phyloP scores from a whole-genome alignment of 2,329 filamentous ascomycete species.

The Apiospora aurea region DNA sequence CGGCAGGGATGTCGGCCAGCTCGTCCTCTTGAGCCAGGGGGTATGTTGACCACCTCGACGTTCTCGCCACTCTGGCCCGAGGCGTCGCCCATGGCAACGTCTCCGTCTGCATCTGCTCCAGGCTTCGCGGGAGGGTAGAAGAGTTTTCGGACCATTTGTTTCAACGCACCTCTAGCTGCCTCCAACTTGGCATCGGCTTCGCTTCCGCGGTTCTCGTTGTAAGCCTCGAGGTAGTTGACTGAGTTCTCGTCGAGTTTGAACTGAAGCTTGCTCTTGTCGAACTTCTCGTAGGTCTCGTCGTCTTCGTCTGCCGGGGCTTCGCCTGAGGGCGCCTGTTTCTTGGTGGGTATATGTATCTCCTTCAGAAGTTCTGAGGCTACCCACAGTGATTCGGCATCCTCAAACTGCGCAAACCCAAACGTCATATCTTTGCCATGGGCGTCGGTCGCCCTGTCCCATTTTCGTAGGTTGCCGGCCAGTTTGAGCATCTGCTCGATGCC shows the following conservation, averaged over 20 bases:
- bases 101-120: conserved; percentile 68
- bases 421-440: conserved; percentile 73
- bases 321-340: conserved; percentile 68
- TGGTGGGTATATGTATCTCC: conserved; percentile 81
- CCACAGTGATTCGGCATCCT: conserved; percentile 86
- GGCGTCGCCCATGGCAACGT: conserved; percentile 72
- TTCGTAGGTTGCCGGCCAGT: conserved; percentile 78
- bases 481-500: conserved; percentile 80
- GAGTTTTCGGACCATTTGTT: conserved; percentile 72
- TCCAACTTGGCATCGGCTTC: conserved; percentile 74
- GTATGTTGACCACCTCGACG: conserved; percentile 89
- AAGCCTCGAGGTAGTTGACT: conserved; percentile 84
- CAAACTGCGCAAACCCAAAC: conserved; percentile 96
- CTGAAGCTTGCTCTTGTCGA: conserved; percentile 75
- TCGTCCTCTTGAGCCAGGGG: conserved; percentile 87
- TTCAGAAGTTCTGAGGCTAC: conserved; percentile 85
- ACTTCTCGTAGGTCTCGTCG: conserved; percentile 56
- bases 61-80: conserved; percentile 64
- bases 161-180: conserved; percentile 71
- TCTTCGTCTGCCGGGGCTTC: conserved; percentile 46
- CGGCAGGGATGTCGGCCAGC: conserved; percentile 90
- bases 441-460: conserved; percentile 83
- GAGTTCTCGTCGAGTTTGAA: conserved; percentile 85
- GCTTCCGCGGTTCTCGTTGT: conserved; percentile 71
- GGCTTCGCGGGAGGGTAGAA: conserved; percentile 68